Conservation (phyloP, 257 asterid species). For the Lantana camara region DNA sequence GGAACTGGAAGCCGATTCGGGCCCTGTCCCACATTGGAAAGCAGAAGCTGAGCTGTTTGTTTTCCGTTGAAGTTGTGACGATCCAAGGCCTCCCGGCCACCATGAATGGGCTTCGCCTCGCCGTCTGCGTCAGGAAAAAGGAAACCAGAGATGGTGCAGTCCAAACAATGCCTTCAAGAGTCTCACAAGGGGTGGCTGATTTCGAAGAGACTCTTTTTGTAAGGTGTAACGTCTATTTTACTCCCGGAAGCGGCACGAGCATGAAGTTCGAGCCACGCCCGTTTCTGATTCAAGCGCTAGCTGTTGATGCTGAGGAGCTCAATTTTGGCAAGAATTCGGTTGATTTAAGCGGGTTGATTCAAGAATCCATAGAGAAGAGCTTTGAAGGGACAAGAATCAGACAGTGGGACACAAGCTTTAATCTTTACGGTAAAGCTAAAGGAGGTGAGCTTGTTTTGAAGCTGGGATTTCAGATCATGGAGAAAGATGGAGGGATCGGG, state of each 20-base stretch:
- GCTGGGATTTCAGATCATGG: conserved; percentile 95
- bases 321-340: conserved; percentile 70
- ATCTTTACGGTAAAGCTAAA: conserved; percentile 74
- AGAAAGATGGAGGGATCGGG: conserved; percentile 89
- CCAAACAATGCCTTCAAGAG: conserved; percentile 92
- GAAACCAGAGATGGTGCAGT: conserved; percentile 75
- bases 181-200: conserved; percentile 80
- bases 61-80: conserved; percentile 80
- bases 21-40: conserved; percentile 70
- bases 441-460: conserved; percentile 88
- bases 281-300: conserved; percentile 60
- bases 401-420: conserved; percentile 76
- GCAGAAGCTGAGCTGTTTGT: conserved; percentile 89
- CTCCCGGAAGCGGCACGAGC: conserved; percentile 51
- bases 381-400: conserved; percentile 59
- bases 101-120: conserved; percentile 86
- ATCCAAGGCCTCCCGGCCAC: conserved; percentile 71
- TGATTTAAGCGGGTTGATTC: conserved; percentile 69
- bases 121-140: conserved; percentile 79
- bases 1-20: conserved; percentile 93
- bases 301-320: conserved; percentile 82
- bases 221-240: conserved; percentile 78
- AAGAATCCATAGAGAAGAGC: conserved; percentile 75
- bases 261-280: conserved; percentile 84
- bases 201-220: conserved; percentile 87